These are phyloP conservation scores for Candida pseudocylindracea DNA, from an alignment of 1,139 yeast species.

Conservation along the genomic window DNA sequence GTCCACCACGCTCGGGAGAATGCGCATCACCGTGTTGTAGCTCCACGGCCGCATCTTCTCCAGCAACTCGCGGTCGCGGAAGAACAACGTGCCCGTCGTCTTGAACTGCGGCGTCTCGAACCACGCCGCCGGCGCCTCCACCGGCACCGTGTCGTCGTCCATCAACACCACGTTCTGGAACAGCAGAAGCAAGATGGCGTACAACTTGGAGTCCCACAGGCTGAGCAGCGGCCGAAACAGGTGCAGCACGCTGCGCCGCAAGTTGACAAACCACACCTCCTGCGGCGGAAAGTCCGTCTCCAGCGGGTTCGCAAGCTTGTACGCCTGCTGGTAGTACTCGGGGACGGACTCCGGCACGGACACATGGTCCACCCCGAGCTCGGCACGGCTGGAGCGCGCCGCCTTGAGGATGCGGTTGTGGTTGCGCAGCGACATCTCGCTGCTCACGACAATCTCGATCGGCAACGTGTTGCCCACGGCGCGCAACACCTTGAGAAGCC, in stretches of 20 bases:
- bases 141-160: slow-evolving; percentile 34
- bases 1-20: slow-evolving; percentile 19
- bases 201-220: slow-evolving; percentile 22
- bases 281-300: slow-evolving; percentile 10
- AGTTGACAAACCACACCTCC: slow-evolving; percentile 21
- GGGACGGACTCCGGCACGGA: not conserved
- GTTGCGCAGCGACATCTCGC: slow-evolving; percentile 9
- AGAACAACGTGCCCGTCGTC: slow-evolving; percentile 14
- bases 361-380: not conserved
- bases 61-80: slow-evolving; percentile 15
- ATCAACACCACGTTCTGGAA: slow-evolving; percentile 26
- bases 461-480: slow-evolving; percentile 18
- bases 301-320: no score
- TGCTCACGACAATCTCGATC: slow-evolving; percentile 15
- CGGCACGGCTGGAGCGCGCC: not conserved
- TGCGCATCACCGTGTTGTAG: slow-evolving; percentile 2
- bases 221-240: slow-evolving; percentile 11
- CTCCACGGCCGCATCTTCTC: slow-evolving; percentile 18
- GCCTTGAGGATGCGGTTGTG: not conserved
- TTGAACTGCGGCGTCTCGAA: slow-evolving; percentile 11
- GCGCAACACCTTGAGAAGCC: slow-evolving; percentile 14
- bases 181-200: slow-evolving; percentile 23
- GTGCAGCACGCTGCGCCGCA: slow-evolving; percentile 9
- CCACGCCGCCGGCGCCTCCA: slow-evolving; percentile 13
- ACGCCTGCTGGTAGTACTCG: no score